Evolutionary conservation across 495 filamentous ascomycete species (phyloP).

Genomic region (Apiosordaria backusii): DNA sequence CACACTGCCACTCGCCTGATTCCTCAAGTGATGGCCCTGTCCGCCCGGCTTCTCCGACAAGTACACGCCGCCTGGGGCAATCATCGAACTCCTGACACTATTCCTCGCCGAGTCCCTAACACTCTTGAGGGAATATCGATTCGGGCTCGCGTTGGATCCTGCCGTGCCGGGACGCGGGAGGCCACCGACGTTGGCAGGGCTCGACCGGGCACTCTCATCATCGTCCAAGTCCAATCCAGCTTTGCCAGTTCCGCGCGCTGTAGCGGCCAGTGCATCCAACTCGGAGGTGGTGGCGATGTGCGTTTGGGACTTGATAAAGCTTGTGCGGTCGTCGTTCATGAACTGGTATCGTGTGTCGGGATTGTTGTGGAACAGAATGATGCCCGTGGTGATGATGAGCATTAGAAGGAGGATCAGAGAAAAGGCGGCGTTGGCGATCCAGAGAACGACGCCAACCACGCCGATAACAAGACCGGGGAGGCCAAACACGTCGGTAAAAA

Average conservation of each 20-base stretch:
- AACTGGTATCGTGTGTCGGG: slow-evolving; percentile 94
- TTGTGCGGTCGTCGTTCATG: slow-evolving; percentile 93
- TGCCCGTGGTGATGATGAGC: slow-evolving; percentile 77
- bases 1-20: slow-evolving; percentile 23
- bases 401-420: slow-evolving; percentile 81
- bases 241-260: slow-evolving; percentile 80
- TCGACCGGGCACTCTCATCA: slow-evolving; percentile 62
- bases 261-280: slow-evolving; percentile 87
- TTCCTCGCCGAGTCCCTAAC: slow-evolving; percentile 15
- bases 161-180: slow-evolving; percentile 22
- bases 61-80: slow-evolving; percentile 10
- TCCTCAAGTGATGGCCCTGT: slow-evolving; percentile 15
- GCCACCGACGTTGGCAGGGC: slow-evolving; percentile 36
- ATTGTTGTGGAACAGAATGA: slow-evolving; percentile 88
- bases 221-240: slow-evolving; percentile 68
- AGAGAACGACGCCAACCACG: slow-evolving; percentile 92
- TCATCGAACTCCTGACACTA: slow-evolving; percentile 6
- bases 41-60: background rate
- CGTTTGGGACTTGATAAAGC: slow-evolving; percentile 98
- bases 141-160: slow-evolving; percentile 13
- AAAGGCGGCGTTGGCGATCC: slow-evolving; percentile 86
- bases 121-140: slow-evolving; percentile 15
- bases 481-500: slow-evolving; percentile 81
- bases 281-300: slow-evolving; percentile 73
- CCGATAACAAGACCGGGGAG: slow-evolving; percentile 84